A percentile compares a stretch with the other conserved stretches of the same genome.
These are phyloP conservation scores for Aureobasidium sp. DNA, from an alignment of 2,329 filamentous ascomycete species.

Conservation along the genomic window DNA sequence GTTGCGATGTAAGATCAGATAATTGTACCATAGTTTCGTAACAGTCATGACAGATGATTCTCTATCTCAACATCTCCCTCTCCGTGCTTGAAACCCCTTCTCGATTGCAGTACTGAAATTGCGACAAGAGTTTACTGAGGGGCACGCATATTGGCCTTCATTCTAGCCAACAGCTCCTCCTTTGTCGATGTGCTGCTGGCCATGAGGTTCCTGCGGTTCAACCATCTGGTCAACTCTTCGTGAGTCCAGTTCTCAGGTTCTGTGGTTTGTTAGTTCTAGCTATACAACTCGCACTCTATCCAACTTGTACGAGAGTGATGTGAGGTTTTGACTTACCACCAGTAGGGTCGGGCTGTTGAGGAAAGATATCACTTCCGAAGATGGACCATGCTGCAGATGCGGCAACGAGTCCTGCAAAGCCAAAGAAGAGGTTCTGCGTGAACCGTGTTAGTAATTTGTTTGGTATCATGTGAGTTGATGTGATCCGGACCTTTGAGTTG, in stretches of 20 bases:
- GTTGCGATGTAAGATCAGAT: neutral
- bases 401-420: slow-evolving; percentile 73
- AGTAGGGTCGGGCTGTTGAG: slow-evolving; percentile 62
- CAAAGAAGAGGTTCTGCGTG: slow-evolving; percentile 37
- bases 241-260: slow-evolving; percentile 66
- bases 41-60: neutral
- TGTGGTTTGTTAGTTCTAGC: slow-evolving; percentile 19
- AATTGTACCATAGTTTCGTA: slow-evolving; percentile 7
- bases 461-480: too few species aligned
- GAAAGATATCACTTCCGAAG: slow-evolving; percentile 80
- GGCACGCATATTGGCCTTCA: slow-evolving; percentile 58
- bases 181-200: slow-evolving; percentile 51
- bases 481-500: slow-evolving; percentile 29
- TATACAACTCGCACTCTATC: too few species aligned
- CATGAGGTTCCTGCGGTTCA: slow-evolving; percentile 58
- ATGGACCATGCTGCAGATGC: slow-evolving; percentile 77
- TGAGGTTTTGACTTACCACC: slow-evolving; percentile 48
- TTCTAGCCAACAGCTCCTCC: slow-evolving; percentile 57
- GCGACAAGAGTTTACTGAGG: slow-evolving; percentile 15
- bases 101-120: too few species aligned
- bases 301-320: too few species aligned
- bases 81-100: neutral
- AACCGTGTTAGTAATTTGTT: neutral
- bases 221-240: slow-evolving; percentile 72
- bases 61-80: neutral